A percentile compares a stretch with the other conserved stretches of the same genome.
Evolutionary conservation across 139 green algal species (phyloP).

Genomic region (Eudorina sp.): DNA sequence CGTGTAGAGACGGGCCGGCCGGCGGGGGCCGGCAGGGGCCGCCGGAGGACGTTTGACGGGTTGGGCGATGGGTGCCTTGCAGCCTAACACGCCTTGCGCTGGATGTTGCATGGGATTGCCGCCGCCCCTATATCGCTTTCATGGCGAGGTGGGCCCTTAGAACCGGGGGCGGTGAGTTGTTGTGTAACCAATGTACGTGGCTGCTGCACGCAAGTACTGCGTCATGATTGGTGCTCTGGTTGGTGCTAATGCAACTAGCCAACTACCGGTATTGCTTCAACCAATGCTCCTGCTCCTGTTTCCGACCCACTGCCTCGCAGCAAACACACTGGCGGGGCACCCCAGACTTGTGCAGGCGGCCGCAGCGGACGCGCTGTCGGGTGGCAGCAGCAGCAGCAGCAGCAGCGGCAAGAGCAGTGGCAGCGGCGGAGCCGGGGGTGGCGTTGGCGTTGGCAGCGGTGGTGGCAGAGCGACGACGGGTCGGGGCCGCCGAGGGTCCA

Average conservation of each 20-base stretch:
- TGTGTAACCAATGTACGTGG: not conserved
- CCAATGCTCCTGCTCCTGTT: too few relatives aligned
- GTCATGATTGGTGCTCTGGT: too few relatives aligned
- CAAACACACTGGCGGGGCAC: constrained; percentile 23
- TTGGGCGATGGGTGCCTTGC: too few relatives aligned
- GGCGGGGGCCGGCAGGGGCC: too few relatives aligned
- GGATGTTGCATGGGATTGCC: too few relatives aligned
- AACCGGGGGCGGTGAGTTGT: not conserved
- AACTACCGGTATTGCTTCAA: too few relatives aligned
- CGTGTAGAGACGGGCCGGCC: not conserved
- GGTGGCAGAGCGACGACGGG: not conserved
- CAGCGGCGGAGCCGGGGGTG: not conserved
- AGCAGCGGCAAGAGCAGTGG: not conserved
- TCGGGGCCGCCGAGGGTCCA: not conserved
- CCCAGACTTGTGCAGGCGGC: not conserved
- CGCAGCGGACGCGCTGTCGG: not conserved
- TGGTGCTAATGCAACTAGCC: too few relatives aligned
- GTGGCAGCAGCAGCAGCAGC: not conserved
- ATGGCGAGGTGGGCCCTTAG: too few relatives aligned
- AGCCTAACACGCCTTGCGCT: too few relatives aligned
- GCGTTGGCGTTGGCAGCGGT: not conserved
- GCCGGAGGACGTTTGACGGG: too few relatives aligned
- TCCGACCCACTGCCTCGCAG: not conserved
- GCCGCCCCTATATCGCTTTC: too few relatives aligned
- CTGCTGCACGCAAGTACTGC: not conserved